A percentile compares a stretch with the other conserved stretches of the same genome.
Conservation (phyloP, 495 filamentous ascomycete species). For the Penicillium herquei region DNA sequence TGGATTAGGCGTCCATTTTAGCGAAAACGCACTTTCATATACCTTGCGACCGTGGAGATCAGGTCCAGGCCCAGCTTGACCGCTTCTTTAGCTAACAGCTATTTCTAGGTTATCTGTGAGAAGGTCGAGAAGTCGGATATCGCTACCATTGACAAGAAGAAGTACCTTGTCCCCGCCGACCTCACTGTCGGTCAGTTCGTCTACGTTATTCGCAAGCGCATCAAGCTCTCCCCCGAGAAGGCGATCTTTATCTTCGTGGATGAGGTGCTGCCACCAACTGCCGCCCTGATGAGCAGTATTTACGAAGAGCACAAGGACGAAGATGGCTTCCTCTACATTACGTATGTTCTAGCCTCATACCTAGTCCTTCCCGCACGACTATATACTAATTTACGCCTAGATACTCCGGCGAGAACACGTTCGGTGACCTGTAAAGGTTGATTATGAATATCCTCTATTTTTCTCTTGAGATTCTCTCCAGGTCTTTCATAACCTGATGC, state of each 20-base stretch:
- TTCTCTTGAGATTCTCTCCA: background rate
- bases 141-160: constrained; percentile 99
- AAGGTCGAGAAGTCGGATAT: constrained; percentile 99
- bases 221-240: constrained; percentile 99
- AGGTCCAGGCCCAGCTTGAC: constrained; percentile 23
- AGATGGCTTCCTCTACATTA: constrained; percentile 59
- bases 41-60: background rate
- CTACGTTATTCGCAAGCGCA: constrained; percentile 99
- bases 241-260: constrained; percentile 99
- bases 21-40: too few relatives aligned
- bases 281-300: constrained; percentile 98
- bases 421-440: constrained; percentile 59
- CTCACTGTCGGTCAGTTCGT: constrained; percentile 99
- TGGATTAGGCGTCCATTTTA: background rate
- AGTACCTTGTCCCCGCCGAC: constrained; percentile 97
- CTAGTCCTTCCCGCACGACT: background rate
- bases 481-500: background rate
- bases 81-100: constrained; percentile 41
- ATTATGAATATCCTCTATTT: background rate
- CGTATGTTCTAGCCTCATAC: constrained; percentile 36
- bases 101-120: constrained; percentile 89
- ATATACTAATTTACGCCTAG: constrained; percentile 51
- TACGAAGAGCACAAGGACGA: constrained; percentile 96
- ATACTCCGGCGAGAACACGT: constrained; percentile 99
- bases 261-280: constrained; percentile 94